Conservation (phyloP, 495 filamentous ascomycete species). For the Neurospora africana region DNA sequence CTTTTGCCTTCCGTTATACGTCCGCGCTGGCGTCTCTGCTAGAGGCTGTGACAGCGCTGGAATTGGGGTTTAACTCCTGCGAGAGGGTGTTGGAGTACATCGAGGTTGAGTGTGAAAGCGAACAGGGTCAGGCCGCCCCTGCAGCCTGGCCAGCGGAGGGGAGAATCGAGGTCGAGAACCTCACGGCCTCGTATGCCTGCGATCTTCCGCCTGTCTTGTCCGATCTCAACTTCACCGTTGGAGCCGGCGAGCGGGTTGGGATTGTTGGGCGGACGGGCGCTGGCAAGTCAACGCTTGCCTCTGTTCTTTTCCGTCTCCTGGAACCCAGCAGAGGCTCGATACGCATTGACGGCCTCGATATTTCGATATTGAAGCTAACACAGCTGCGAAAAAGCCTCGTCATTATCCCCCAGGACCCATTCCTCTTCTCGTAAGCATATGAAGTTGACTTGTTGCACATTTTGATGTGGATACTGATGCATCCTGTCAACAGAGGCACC, state of each 20-base stretch:
- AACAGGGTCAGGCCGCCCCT: conserved; percentile 23
- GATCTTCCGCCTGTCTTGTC: conserved; percentile 35
- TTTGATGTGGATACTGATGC: background rate
- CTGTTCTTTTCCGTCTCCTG: conserved; percentile 41
- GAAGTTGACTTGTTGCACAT: background rate
- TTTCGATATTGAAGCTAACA: conserved; percentile 34
- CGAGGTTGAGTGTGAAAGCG: conserved; percentile 24
- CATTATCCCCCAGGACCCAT: conserved; percentile 46
- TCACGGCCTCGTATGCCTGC: conserved; percentile 30
- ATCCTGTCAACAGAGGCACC: conserved; percentile 24
- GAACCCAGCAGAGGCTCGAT: conserved; percentile 34
- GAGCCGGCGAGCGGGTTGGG: conserved; percentile 32
- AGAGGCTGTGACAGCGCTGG: conserved; percentile 39
- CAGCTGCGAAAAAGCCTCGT: conserved; percentile 39
- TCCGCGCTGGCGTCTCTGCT: conserved; percentile 36
- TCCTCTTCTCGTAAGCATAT: conserved; percentile 32
- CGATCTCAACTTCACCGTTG: conserved; percentile 30
- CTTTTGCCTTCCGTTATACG: conserved; percentile 47
- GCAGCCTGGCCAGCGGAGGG: conserved; percentile 37
- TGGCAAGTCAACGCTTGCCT: conserved; percentile 33
- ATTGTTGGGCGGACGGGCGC: conserved; percentile 43
- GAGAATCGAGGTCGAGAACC: conserved; percentile 26
- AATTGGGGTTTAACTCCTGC: conserved; percentile 30
- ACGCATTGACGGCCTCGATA: conserved; percentile 41
- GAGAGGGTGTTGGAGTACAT: conserved; percentile 32